Evolutionary conservation across 805 yeast species (phyloP).

Genomic region (Danielia reshetovae): DNA sequence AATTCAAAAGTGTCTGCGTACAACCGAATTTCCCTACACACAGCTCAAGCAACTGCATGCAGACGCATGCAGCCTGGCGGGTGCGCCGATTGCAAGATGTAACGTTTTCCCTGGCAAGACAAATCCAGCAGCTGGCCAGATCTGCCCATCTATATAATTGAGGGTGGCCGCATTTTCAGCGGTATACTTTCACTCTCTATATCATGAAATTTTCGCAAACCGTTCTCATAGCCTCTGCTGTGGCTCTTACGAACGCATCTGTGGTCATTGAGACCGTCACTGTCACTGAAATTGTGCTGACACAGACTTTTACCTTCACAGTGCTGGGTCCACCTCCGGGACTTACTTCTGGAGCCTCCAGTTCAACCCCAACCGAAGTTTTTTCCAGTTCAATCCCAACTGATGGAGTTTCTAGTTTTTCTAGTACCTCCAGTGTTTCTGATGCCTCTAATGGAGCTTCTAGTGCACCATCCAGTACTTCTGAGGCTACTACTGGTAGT

Average conservation of each 20-base stretch:
- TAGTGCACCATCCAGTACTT: too few species aligned
- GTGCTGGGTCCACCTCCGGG: not conserved
- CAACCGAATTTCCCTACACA: too few species aligned
- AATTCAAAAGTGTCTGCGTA: too few species aligned
- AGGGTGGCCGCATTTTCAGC: too few species aligned
- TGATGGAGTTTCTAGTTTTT: conserved; percentile 13
- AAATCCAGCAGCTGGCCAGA: too few species aligned
- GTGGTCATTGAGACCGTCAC: conserved; percentile 8
- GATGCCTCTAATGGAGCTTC: too few species aligned
- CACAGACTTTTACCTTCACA: not conserved
- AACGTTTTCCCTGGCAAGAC: too few species aligned
- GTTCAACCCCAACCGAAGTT: conserved; percentile 1
- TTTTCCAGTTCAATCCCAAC: conserved; percentile 6
- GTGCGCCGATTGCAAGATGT: too few species aligned
- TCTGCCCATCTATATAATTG: too few species aligned
- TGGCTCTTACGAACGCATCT: conserved; percentile 7
- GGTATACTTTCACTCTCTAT: too few species aligned
- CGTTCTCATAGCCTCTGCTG: conserved; percentile 7
- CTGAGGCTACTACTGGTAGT: conserved; percentile 10
- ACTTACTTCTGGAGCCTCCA: not conserved
- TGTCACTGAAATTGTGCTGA: conserved; percentile 9
- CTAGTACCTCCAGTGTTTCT: conserved; percentile 16
- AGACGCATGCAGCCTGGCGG: too few species aligned
- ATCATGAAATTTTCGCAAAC: conserved; percentile 8
- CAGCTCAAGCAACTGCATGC: too few species aligned